Base-by-base conservation (phyloP, 176 grass and related monocot genomes). In the maize (Zea mays) region DNA sequence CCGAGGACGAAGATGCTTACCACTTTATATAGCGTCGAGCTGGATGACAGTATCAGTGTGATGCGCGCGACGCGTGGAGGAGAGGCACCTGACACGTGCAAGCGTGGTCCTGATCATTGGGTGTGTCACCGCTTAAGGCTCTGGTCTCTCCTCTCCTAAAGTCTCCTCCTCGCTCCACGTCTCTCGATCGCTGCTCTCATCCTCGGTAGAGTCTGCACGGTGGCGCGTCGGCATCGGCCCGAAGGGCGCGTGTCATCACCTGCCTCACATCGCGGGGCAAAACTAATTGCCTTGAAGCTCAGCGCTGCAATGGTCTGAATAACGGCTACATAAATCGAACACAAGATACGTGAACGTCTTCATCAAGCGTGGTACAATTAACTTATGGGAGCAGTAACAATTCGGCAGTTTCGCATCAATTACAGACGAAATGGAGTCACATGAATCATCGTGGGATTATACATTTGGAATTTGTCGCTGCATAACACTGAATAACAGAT, bases 31-130 rank as follows among this genome's bases (percentile, higher is more conserved):
- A 48, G 44, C 45, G 16, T 9, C 33, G 16, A 50, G 59, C 33
- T 62, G 44, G 33, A 12, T 39, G 35, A 9, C 9, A 7, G 34
- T 33, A 37, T 37, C 6, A 35, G 59, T 46, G 59, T 37, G 74
- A 16, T n/a, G n/a, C n/a, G n/a, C 34, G 60, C 60, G 75, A 77
- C 75, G 75, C 60, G 75, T 77, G 75, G 43, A 33, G 74, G 33
- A 62, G 75, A 63, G 9, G 60, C 60, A 38, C 15, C 14, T 49
- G 75, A 65, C 75, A 77, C 75, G 21, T 48, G 43, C 74, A 37
- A 36, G 45, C 16, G n/a, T 7, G 60, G 65, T 13, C 43, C 8
- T 34, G 27, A 57, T 9, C 54, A 8, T 0, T 3, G 14, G 8
- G 34, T 13, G 41, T 43, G 74, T 15, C 36, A 60, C 3, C 11